Evolutionary conservation across 2,329 filamentous ascomycete species (phyloP).

Genomic region (Alternaria triticimaculans): DNA sequence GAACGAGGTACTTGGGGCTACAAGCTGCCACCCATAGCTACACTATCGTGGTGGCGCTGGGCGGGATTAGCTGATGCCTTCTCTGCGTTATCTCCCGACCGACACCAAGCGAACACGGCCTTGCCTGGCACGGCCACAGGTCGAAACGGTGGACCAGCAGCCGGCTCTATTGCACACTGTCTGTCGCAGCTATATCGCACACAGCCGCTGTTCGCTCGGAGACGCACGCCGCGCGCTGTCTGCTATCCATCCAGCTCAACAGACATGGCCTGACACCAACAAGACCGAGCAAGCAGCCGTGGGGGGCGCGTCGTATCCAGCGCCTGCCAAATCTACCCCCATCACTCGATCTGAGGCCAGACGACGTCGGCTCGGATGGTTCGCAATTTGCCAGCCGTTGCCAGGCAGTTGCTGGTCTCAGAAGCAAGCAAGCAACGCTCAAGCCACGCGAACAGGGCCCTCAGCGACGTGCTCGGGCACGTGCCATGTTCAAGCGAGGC

Average conservation of each 20-base stretch:
- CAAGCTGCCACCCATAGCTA: neutral
- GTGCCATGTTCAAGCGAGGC: conserved; percentile 11
- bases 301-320: conserved; percentile 3
- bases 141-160: conserved; percentile 34
- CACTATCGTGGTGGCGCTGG: conserved; percentile 1
- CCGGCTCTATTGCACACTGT: conserved; percentile 11
- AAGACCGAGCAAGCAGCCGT: conserved; percentile 6
- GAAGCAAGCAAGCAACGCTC: conserved; percentile 18
- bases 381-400: conserved; percentile 28
- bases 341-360: conserved; percentile 7
- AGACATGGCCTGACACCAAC: conserved; percentile 17
- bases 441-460: conserved; percentile 18
- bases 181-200: conserved; percentile 3
- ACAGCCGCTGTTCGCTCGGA: conserved; percentile 12
- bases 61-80: conserved; percentile 6
- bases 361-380: conserved; percentile 12
- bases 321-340: neutral
- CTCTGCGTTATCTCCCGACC: conserved; percentile 27
- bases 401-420: conserved; percentile 17
- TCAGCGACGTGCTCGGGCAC: conserved; percentile 11
- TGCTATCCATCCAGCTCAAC: neutral
- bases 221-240: conserved; percentile 10
- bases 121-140: conserved; percentile 28
- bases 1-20: conserved; percentile 21
- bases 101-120: conserved; percentile 27